These are phyloP conservation scores for Oryza longistaminata DNA, from an alignment of 176 grass and related monocot species.

Conservation along the genomic window DNA sequence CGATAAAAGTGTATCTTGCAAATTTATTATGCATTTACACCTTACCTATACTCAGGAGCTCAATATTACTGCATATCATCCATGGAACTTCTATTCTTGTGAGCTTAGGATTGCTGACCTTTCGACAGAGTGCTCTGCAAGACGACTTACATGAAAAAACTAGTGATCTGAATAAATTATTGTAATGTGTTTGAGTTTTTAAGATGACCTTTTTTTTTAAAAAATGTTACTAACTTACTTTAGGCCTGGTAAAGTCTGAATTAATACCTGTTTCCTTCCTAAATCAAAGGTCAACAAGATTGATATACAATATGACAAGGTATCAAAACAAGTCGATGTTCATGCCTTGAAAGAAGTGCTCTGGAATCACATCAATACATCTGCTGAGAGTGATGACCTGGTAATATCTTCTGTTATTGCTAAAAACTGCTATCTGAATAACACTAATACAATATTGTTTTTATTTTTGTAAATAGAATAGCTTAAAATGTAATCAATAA, in stretches of 20 bases:
- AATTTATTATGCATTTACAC: not conserved
- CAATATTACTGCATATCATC: not conserved
- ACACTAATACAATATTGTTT: not conserved
- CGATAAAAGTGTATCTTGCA: not conserved
- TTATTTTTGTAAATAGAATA: constrained; percentile 1
- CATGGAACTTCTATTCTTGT: not conserved
- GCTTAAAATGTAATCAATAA: not conserved
- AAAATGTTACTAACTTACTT: not conserved
- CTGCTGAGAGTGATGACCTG: constrained; percentile 43
- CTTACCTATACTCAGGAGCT: not conserved
- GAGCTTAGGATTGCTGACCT: not conserved
- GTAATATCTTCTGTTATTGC: constrained; percentile 43
- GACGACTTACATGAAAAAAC: not conserved
- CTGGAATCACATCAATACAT: constrained; percentile 84
- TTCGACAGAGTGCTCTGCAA: not conserved
- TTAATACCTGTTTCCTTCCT: constrained; percentile 36
- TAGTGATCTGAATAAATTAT: not conserved
- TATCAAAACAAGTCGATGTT: constrained; percentile 98
- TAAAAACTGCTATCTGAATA: constrained; percentile 8
- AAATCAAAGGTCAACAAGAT: constrained; percentile 80
- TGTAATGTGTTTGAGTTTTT: not conserved
- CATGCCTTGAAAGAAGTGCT: constrained; percentile 92
- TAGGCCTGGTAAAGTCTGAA: constrained; percentile 20
- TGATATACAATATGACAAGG: constrained; percentile 92
- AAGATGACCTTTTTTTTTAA: not conserved